These are phyloP conservation scores for Dothideomycetes sp. DNA, from an alignment of 2,329 filamentous ascomycete species.

Conservation along the genomic window DNA sequence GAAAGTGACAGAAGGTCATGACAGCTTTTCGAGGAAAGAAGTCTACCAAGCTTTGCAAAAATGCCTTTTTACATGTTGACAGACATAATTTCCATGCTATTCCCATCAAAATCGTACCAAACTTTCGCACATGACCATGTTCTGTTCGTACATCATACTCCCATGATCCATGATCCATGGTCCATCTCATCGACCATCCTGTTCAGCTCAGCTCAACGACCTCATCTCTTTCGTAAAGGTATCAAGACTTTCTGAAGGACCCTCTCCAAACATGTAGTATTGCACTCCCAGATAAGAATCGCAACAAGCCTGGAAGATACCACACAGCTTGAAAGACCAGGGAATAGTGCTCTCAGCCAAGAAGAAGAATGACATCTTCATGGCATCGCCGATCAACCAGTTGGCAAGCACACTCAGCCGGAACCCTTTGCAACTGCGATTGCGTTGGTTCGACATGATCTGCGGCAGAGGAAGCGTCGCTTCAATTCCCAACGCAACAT, in stretches of 20 bases:
- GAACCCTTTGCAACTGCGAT: slow-evolving; percentile 67
- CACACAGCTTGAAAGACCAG: slow-evolving; percentile 72
- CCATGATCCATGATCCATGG: neutral
- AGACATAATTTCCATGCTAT: too few species aligned
- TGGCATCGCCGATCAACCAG: slow-evolving; percentile 70
- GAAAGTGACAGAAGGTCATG: too few species aligned
- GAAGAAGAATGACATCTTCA: slow-evolving; percentile 75
- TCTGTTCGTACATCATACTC: neutral
- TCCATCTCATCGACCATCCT: neutral
- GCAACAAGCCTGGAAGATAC: slow-evolving; percentile 69
- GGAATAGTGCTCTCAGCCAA: slow-evolving; percentile 63
- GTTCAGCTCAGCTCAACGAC: slow-evolving; percentile 5
- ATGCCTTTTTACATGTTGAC: too few species aligned
- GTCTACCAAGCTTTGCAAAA: too few species aligned
- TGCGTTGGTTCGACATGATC: slow-evolving; percentile 59
- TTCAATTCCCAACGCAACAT: slow-evolving; percentile 68
- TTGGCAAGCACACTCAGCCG: slow-evolving; percentile 64
- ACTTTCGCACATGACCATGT: too few species aligned
- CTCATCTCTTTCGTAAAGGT: slow-evolving; percentile 14
- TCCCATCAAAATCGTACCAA: too few species aligned
- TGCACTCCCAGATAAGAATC: slow-evolving; percentile 67
- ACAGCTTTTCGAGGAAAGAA: too few species aligned
- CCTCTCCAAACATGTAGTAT: slow-evolving; percentile 60
- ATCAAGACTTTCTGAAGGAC: slow-evolving; percentile 24
- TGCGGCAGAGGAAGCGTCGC: slow-evolving; percentile 76